Evolutionary conservation across 768 basidiomycete genomes (phyloP).

Genomic region (Leucocoprinus birnbaumii): DNA sequence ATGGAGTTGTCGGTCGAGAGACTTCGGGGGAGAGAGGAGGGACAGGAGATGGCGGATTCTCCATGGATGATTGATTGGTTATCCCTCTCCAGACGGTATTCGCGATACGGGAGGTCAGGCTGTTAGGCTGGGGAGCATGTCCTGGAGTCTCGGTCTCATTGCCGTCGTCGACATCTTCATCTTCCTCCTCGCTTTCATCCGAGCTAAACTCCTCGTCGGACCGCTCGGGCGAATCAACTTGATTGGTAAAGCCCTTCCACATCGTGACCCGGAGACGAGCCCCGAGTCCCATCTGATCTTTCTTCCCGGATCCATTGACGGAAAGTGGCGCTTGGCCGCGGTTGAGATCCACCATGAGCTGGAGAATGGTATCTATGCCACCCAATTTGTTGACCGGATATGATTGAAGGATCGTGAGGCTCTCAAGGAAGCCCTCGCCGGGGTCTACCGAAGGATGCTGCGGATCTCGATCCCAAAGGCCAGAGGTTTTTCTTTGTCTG

Average conservation of each 20-base stretch:
- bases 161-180: slow-evolving; percentile 35
- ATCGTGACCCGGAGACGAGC: slow-evolving; percentile 54
- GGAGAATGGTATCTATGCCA: slow-evolving; percentile 68
- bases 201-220: slow-evolving; percentile 30
- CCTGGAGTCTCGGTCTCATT: slow-evolving; percentile 42
- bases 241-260: slow-evolving; percentile 68
- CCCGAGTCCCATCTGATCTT: slow-evolving; percentile 43
- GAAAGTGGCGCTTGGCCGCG: slow-evolving; percentile 25
- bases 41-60: slow-evolving; percentile 41
- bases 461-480: slow-evolving; percentile 11
- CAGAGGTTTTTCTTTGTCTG: slow-evolving; percentile 23
- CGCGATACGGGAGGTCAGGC: slow-evolving; percentile 26
- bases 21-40: not conserved
- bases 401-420: slow-evolving; percentile 56
- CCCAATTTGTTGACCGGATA: slow-evolving; percentile 68
- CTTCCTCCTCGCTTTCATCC: slow-evolving; percentile 29
- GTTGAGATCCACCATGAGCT: slow-evolving; percentile 60
- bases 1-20: not conserved
- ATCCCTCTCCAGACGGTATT: slow-evolving; percentile 75
- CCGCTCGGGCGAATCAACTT: slow-evolving; percentile 33
- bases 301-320: not conserved
- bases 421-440: slow-evolving; percentile 65
- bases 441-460: slow-evolving; percentile 39
- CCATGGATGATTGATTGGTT: slow-evolving; percentile 74
- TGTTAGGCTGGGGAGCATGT: slow-evolving; percentile 10